A percentile compares a stretch with the other conserved stretches of the same genome.
phyloP scores from a whole-genome alignment of 2,329 filamentous ascomycete genomes.

The Nemania sp. region DNA sequence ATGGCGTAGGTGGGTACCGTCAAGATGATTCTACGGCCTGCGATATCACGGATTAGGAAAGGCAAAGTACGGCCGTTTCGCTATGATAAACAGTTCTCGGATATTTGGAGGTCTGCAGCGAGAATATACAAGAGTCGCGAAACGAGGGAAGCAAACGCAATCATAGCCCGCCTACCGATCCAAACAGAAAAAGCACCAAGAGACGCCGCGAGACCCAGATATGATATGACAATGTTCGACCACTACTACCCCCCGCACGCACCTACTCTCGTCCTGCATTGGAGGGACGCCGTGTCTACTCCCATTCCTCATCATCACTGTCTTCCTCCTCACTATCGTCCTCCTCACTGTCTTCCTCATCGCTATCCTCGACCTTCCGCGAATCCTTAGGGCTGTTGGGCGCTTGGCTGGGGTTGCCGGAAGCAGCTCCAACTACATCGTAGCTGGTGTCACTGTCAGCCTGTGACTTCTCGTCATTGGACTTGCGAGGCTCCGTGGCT shows the following conservation, averaged over 20 bases:
- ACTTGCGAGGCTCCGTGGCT: constrained; percentile 68
- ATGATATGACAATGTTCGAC: constrained; percentile 11
- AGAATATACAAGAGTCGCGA: constrained; percentile 34
- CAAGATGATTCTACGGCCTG: too few species aligned
- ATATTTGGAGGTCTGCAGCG: constrained; percentile 20
- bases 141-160: constrained; percentile 9
- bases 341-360: constrained; percentile 52
- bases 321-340: constrained; percentile 28
- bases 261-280: neutral
- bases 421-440: constrained; percentile 81
- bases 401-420: constrained; percentile 76
- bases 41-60: neutral
- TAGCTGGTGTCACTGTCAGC: constrained; percentile 95
- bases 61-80: neutral
- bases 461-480: constrained; percentile 87
- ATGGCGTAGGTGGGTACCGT: neutral
- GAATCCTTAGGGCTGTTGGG: constrained; percentile 66
- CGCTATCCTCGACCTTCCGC: constrained; percentile 58
- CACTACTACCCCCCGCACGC: constrained; percentile 2
- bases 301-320: constrained; percentile 39
- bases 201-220: constrained; percentile 23
- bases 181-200: constrained; percentile 23
- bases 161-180: constrained; percentile 16
- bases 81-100: neutral
- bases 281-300: constrained; percentile 28